Evolutionary conservation across 1,284 basidiomycete genomes (phyloP).

Genomic region (Ustilago tritici): DNA sequence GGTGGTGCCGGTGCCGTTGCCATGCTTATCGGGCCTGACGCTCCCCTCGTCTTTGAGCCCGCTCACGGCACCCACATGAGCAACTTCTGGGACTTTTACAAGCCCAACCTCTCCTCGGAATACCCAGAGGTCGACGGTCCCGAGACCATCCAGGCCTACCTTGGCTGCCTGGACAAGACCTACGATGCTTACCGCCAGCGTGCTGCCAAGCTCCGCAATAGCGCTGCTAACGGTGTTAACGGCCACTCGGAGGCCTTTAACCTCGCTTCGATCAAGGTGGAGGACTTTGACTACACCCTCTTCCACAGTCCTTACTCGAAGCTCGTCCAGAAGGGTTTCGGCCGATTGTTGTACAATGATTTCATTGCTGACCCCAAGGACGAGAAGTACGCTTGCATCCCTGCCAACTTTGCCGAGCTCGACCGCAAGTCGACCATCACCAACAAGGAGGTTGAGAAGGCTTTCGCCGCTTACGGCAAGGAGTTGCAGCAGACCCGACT

Average conservation of each 20-base stretch:
- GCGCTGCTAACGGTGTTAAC: constrained; percentile 43
- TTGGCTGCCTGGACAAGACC: constrained; percentile 89
- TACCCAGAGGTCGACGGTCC: constrained; percentile 98
- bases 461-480: constrained; percentile 64
- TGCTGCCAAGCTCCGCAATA: constrained; percentile 73
- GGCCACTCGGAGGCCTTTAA: constrained; percentile 49
- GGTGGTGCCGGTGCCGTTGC: constrained; percentile 97
- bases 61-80: constrained; percentile 97
- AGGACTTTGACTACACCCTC: constrained; percentile 87
- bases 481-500: constrained; percentile 53
- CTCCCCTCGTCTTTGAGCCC: constrained; percentile 92
- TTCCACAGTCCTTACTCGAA: constrained; percentile 93
- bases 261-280: constrained; percentile 75
- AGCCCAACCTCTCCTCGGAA: constrained; percentile 73
- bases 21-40: constrained; percentile 94
- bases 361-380: constrained; percentile 83
- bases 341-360: constrained; percentile 92
- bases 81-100: constrained; percentile 80
- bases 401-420: constrained; percentile 76
- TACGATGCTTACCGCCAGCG: constrained; percentile 90
- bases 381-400: constrained; percentile 80
- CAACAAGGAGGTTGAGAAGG: constrained; percentile 95
- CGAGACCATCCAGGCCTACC: constrained; percentile 93
- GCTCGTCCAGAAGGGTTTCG: constrained; percentile 96
- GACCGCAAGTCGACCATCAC: constrained; percentile 75